Percentiles rank a stretch among this genome's conserved stretches.
These are phyloP conservation scores for Combretum micranthum DNA, from an alignment of 345 rosid species.

Conservation along the genomic window DNA sequence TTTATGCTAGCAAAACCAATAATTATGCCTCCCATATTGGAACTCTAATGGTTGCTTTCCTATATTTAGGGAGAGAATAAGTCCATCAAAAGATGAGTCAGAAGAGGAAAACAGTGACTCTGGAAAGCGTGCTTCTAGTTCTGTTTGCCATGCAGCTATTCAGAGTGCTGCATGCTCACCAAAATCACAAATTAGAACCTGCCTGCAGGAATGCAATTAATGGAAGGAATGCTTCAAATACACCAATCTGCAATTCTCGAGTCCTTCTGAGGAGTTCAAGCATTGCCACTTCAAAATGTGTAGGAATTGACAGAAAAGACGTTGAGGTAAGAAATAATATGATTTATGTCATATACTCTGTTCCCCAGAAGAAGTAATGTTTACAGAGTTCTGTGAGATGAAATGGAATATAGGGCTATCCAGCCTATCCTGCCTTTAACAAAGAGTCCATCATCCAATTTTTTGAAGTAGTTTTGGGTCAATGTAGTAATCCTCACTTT, in stretches of 20 bases:
- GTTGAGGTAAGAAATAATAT: too few species aligned
- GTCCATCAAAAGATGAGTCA: conserved; percentile 5
- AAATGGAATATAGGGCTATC: too few species aligned
- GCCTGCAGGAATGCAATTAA: background rate
- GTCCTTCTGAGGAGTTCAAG: conserved; percentile 7
- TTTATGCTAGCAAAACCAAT: too few species aligned
- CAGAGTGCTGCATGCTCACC: background rate
- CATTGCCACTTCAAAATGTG: conserved; percentile 3
- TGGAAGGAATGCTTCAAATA: background rate
- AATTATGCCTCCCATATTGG: too few species aligned
- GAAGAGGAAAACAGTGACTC: conserved; percentile 2
- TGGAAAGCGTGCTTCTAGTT: conserved; percentile 2
- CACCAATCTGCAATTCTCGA: conserved; percentile 7
- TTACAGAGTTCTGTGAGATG: too few species aligned
- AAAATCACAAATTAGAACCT: background rate
- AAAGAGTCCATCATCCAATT: too few species aligned
- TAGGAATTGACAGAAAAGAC: background rate
- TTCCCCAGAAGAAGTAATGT: too few species aligned
- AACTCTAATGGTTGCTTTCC: too few species aligned
- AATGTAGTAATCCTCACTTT: too few species aligned
- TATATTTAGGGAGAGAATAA: conserved; percentile 2
- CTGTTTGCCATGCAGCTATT: conserved; percentile 1
- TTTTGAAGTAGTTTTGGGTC: too few species aligned
- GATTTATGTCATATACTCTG: too few species aligned
- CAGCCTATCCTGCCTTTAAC: too few species aligned